Conservation (phyloP, 2,329 filamentous ascomycete genomes). For the Paraphaeosphaeria sporulosa region DNA sequence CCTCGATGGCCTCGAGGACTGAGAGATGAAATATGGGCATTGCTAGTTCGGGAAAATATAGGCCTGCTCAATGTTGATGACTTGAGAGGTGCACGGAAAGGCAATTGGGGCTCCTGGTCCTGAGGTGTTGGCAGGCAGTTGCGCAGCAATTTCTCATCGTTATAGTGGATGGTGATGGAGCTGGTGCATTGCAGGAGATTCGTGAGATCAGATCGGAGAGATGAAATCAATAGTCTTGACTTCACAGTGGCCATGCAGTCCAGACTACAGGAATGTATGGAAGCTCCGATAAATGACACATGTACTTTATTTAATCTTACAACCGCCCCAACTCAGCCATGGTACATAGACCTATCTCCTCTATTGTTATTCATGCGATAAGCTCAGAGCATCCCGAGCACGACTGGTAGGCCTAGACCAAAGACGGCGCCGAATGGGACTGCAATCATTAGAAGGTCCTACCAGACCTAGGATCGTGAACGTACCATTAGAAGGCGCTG, state of each 20-base stretch:
- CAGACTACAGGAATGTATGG: background rate
- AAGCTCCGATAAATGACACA: background rate
- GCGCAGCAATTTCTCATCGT: no score
- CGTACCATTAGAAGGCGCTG: background rate
- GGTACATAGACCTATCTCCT: background rate
- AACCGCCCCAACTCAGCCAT: background rate
- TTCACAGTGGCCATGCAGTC: background rate
- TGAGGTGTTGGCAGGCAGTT: no score
- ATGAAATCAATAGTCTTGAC: background rate
- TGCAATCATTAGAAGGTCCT: background rate
- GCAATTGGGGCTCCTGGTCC: no score
- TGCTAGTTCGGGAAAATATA: no score
- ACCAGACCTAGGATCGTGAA: background rate
- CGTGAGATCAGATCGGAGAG: background rate
- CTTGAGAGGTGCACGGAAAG: no score
- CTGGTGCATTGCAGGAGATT: no score
- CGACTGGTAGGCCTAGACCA: background rate
- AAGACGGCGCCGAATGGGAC: constrained; percentile 3
- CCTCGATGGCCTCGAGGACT: background rate
- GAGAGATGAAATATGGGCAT: background rate
- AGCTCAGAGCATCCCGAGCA: constrained; percentile 4
- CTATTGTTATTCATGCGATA: background rate
- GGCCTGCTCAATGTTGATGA: no score
- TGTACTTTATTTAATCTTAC: background rate
- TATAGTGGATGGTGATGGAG: no score